phyloP scores from a whole-genome alignment of 2,329 filamentous ascomycete genomes.

The Alternaria conjuncta region DNA sequence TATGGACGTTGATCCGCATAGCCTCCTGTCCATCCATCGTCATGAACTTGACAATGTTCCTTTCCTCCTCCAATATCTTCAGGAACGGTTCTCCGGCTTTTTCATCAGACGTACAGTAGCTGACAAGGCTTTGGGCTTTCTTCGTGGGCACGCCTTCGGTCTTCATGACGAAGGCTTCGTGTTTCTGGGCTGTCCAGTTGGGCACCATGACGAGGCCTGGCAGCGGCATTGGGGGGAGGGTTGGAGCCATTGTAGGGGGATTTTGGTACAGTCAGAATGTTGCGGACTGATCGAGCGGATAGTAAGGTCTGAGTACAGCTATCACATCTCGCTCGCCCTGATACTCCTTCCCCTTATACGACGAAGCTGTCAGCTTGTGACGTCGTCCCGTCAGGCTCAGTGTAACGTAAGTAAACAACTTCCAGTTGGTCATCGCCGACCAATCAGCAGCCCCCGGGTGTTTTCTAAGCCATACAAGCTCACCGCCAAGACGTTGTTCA shows the following conservation, averaged over 20 bases:
- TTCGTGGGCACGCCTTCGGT: conserved; percentile 4
- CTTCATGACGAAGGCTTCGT: conserved; percentile 22
- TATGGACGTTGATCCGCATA: conserved; percentile 21
- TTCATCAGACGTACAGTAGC: conserved; percentile 8
- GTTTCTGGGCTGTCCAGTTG: conserved; percentile 19
- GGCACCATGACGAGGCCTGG: conserved; percentile 24
- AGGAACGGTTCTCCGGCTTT: conserved; percentile 14
- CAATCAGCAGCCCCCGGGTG: not conserved
- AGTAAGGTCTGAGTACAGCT: not conserved
- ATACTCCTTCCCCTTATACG: not conserved
- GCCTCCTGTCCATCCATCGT: conserved; percentile 19
- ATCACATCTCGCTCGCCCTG: not conserved
- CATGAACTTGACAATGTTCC: conserved; percentile 16
- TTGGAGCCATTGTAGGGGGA: conserved; percentile 1
- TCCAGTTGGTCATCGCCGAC: not conserved
- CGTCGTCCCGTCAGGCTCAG: not conserved
- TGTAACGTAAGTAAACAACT: not conserved
- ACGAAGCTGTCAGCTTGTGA: not conserved
- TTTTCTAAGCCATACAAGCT: not conserved
- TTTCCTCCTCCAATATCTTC: conserved; percentile 15
- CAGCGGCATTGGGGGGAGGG: conserved; percentile 16
- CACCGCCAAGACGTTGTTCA: not conserved
- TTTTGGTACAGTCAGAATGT: not conserved
- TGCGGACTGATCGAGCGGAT: not conserved
- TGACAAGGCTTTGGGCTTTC: conserved; percentile 12